These are phyloP conservation scores for Apiospora marii DNA, from an alignment of 2,329 filamentous ascomycete species.

Conservation along the genomic window DNA sequence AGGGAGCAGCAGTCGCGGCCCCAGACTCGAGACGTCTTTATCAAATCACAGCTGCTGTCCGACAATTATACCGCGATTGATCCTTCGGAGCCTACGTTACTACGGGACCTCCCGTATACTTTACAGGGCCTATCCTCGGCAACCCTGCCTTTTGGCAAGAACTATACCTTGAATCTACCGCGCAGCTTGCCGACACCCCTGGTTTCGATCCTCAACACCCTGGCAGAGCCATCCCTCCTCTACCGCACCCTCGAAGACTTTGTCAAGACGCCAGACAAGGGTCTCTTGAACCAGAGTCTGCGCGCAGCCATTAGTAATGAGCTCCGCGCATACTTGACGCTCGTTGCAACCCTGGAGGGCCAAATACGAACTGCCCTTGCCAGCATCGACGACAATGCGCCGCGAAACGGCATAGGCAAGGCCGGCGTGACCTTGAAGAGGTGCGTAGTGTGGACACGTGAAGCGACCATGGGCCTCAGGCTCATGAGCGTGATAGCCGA, in stretches of 20 bases:
- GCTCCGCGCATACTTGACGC: constrained; percentile 84
- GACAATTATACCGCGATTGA: constrained; percentile 64
- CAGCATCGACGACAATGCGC: constrained; percentile 72
- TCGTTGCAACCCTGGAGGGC: constrained; percentile 90
- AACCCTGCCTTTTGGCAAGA: constrained; percentile 77
- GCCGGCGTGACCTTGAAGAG: constrained; percentile 92
- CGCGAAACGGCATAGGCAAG: constrained; percentile 78
- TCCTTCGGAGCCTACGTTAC: constrained; percentile 70
- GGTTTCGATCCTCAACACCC: constrained; percentile 83
- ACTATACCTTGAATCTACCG: constrained; percentile 77
- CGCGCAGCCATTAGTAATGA: constrained; percentile 86
- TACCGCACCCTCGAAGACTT: constrained; percentile 84
- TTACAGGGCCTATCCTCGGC: constrained; percentile 91
- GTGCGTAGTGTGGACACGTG: constrained; percentile 96
- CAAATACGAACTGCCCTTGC: constrained; percentile 87
- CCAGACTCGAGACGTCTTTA: constrained; percentile 57
- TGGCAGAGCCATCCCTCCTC: constrained; percentile 93
- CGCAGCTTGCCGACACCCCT: constrained; percentile 82
- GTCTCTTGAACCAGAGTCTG: constrained; percentile 90
- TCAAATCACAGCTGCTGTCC: constrained; percentile 65
- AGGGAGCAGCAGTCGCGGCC: constrained; percentile 31
- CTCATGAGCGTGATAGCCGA: constrained; percentile 95
- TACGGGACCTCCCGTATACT: constrained; percentile 89
- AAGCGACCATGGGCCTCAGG: constrained; percentile 93
- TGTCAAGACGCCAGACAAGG: constrained; percentile 80